These are phyloP conservation scores for Tuber magnatum DNA, from an alignment of 495 filamentous ascomycete genomes.

Conservation along the genomic window DNA sequence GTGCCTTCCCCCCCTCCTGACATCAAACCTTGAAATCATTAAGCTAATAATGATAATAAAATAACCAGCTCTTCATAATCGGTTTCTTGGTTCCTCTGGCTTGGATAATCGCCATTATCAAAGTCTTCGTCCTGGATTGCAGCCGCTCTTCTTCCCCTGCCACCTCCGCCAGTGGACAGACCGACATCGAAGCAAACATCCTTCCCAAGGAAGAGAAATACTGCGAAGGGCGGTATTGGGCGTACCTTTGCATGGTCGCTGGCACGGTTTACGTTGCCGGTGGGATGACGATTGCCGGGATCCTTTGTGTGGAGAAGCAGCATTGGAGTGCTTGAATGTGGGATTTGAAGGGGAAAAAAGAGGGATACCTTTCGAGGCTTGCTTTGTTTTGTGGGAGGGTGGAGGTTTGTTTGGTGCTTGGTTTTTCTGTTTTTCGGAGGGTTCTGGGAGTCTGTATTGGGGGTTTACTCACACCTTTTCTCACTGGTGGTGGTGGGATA, in stretches of 20 bases:
- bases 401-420: background rate
- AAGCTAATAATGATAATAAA: slow-evolving; percentile 2
- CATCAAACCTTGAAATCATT: background rate
- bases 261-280: background rate
- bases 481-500: background rate
- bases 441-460: background rate
- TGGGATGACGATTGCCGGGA: background rate
- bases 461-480: background rate
- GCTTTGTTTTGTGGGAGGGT: background rate
- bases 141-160: background rate
- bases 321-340: background rate
- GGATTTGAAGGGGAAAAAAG: background rate
- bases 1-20: background rate
- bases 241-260: slow-evolving; percentile 3
- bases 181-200: background rate
- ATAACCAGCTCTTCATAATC: slow-evolving; percentile 18
- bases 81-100: slow-evolving; percentile 16
- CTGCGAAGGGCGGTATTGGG: slow-evolving; percentile 16
- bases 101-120: slow-evolving; percentile 11
- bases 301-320: background rate
- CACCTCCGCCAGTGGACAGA: background rate
- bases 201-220: background rate
- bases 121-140: background rate
- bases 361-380: background rate
- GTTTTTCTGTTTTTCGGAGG: background rate